These are phyloP conservation scores for Pseudogymnoascus sp. DNA, from an alignment of 2,329 filamentous ascomycete species.

Conservation along the genomic window DNA sequence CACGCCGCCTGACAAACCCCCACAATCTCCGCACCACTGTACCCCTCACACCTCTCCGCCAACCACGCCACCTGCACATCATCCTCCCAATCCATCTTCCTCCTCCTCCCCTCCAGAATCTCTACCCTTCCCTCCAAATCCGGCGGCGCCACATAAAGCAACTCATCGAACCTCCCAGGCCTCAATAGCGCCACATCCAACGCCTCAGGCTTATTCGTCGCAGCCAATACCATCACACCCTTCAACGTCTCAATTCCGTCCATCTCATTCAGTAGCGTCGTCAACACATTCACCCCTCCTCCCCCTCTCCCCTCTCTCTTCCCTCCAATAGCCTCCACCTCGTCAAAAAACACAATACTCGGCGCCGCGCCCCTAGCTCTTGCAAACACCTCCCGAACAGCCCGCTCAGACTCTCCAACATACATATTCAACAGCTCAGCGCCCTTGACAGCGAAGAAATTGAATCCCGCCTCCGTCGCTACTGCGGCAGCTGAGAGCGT, in stretches of 20 bases:
- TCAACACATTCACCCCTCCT: slow-evolving; percentile 70
- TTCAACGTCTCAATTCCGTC: slow-evolving; percentile 82
- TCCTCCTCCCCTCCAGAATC: slow-evolving; percentile 63
- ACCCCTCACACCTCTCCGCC: slow-evolving; percentile 60
- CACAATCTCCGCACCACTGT: slow-evolving; percentile 78
- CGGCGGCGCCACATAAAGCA: slow-evolving; percentile 80
- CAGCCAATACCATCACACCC: slow-evolving; percentile 79
- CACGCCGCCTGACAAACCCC: slow-evolving; percentile 46
- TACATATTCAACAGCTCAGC: slow-evolving; percentile 95
- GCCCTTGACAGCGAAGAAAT: slow-evolving; percentile 91
- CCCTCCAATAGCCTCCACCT: slow-evolving; percentile 74
- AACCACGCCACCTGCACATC: slow-evolving; percentile 61
- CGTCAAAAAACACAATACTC: slow-evolving; percentile 94
- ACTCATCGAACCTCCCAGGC: slow-evolving; percentile 74
- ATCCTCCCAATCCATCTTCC: slow-evolving; percentile 47
- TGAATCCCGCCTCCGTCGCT: slow-evolving; percentile 82
- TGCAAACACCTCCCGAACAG: slow-evolving; percentile 75
- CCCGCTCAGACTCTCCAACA: slow-evolving; percentile 86
- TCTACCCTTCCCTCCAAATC: slow-evolving; percentile 63
- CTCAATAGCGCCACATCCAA: slow-evolving; percentile 81
- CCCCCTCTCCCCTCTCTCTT: slow-evolving; percentile 41
- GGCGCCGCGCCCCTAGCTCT: slow-evolving; percentile 79
- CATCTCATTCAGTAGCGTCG: slow-evolving; percentile 88
- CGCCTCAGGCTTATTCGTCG: slow-evolving; percentile 82
- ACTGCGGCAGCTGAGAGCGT: slow-evolving; percentile 86